phyloP scores from a whole-genome alignment of 495 filamentous ascomycete species.

The Aspergillus hancockii region DNA sequence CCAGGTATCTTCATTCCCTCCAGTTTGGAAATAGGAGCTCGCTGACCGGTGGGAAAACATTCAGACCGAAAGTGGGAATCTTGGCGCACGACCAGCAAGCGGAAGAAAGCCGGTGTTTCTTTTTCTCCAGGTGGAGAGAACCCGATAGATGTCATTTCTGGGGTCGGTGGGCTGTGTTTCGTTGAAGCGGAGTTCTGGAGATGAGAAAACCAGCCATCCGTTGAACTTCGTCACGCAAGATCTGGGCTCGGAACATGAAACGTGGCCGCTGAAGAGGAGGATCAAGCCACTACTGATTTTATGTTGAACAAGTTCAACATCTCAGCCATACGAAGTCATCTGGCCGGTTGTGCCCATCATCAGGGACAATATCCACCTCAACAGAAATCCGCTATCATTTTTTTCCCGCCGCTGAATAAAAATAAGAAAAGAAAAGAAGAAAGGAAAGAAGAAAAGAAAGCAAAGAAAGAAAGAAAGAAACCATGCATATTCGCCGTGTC shows the following conservation, averaged over 20 bases:
- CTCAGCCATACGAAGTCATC: not conserved
- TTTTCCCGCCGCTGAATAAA: too few relatives aligned
- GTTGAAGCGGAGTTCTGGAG: not conserved
- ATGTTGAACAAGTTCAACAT: not conserved
- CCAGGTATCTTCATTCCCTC: conserved; percentile 4
- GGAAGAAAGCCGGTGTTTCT: not conserved
- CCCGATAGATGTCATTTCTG: not conserved
- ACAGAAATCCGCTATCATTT: not conserved
- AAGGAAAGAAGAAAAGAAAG: too few relatives aligned
- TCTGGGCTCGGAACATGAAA: conserved; percentile 6
- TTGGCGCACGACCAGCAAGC: not conserved
- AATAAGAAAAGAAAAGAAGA: too few relatives aligned
- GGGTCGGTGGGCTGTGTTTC: conserved; percentile 1
- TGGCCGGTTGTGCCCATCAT: not conserved
- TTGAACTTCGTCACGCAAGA: not conserved
- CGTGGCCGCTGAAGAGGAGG: not conserved
- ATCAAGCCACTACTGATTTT: not conserved
- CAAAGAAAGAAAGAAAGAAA: not conserved
- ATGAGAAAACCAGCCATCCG: not conserved
- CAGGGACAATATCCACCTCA: not conserved
- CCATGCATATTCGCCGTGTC: conserved; percentile 12
- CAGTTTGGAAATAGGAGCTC: not conserved
- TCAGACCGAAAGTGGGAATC: not conserved
- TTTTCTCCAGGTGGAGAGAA: not conserved
- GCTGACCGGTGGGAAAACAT: conserved; percentile 2